A percentile compares a stretch with the other conserved stretches of the same genome.
Evolutionary conservation across 495 filamentous ascomycete species (phyloP).

Genomic region (Xylaria nigripes): DNA sequence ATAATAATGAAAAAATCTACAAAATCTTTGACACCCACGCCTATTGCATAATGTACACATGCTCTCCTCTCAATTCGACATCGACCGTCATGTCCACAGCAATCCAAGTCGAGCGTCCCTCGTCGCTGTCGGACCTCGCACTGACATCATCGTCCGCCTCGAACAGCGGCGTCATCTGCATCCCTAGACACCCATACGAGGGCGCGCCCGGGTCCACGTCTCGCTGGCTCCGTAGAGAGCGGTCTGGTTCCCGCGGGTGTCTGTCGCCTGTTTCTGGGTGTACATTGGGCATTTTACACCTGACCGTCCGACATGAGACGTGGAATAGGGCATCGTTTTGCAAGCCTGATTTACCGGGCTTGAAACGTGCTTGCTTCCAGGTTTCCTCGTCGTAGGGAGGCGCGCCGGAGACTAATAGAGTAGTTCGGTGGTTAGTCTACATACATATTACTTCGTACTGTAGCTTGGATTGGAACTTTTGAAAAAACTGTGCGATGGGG

Average conservation of each 20-base stretch:
- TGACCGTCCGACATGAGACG: slow-evolving; percentile 64
- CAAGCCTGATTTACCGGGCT: slow-evolving; percentile 28
- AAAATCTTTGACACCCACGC: neutral
- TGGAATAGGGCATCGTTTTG: slow-evolving; percentile 32
- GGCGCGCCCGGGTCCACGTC: slow-evolving; percentile 66
- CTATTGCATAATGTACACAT: slow-evolving; percentile 35
- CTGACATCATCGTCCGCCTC: slow-evolving; percentile 8
- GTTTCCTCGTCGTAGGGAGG: slow-evolving; percentile 54
- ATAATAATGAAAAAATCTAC: too few species aligned
- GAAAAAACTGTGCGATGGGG: too few species aligned
- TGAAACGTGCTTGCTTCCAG: slow-evolving; percentile 68
- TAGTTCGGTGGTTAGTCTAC: slow-evolving; percentile 6
- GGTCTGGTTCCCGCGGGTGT: slow-evolving; percentile 65
- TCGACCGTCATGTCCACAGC: slow-evolving; percentile 39
- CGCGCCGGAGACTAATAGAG: slow-evolving; percentile 33
- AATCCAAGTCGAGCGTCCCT: slow-evolving; percentile 31
- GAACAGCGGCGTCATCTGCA: slow-evolving; percentile 68
- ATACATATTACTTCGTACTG: too few species aligned
- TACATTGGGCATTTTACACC: slow-evolving; percentile 80
- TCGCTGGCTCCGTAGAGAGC: slow-evolving; percentile 59
- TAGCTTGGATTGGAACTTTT: neutral
- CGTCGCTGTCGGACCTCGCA: neutral
- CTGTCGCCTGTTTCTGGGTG: slow-evolving; percentile 63
- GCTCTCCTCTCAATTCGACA: slow-evolving; percentile 31
- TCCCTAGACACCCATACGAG: slow-evolving; percentile 66